phyloP scores from a whole-genome alignment of 1,284 basidiomycete species.

The Golubevia sp. region DNA sequence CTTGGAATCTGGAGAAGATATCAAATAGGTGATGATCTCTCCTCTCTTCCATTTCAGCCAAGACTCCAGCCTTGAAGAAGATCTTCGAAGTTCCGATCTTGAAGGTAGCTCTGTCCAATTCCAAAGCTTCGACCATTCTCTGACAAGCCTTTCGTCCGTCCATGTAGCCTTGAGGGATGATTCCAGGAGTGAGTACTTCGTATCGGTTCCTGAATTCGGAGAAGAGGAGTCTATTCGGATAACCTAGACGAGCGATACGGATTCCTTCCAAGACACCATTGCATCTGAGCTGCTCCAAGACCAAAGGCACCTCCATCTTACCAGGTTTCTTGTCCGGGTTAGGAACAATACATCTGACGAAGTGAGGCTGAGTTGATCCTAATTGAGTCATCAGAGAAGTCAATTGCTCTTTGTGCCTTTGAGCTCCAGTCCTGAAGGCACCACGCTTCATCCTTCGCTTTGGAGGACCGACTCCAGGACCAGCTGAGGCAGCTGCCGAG shows the following conservation, averaged over 20 bases:
- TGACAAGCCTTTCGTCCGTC: constrained; percentile 92
- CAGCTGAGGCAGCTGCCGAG: constrained; percentile 63
- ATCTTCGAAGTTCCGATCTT: constrained; percentile 96
- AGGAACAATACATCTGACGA: constrained; percentile 97
- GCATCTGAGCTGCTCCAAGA: constrained; percentile 94
- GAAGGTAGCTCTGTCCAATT: constrained; percentile 82
- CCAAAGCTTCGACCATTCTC: constrained; percentile 88
- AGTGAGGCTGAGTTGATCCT: constrained; percentile 93
- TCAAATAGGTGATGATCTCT: constrained; percentile 85
- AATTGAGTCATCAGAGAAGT: constrained; percentile 89
- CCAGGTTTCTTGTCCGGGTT: constrained; percentile 91
- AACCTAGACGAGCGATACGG: constrained; percentile 94
- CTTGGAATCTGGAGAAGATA: constrained; percentile 86
- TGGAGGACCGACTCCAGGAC: constrained; percentile 37
- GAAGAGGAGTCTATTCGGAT: constrained; percentile 94
- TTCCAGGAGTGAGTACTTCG: constrained; percentile 89
- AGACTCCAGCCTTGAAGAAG: constrained; percentile 97
- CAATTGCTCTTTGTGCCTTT: constrained; percentile 95
- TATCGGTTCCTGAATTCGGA: constrained; percentile 97
- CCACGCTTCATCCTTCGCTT: constrained; percentile 82
- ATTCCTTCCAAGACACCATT: constrained; percentile 99
- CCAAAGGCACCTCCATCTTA: constrained; percentile 87
- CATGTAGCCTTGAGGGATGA: constrained; percentile 92
- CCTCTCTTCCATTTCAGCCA: constrained; percentile 96
- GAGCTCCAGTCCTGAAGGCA: constrained; percentile 92